Evolutionary conservation across 2,329 filamentous ascomycete genomes (phyloP), one percentile per base, ranked within the genome.

Genomic region (Epichloe aotearoae): DNA sequence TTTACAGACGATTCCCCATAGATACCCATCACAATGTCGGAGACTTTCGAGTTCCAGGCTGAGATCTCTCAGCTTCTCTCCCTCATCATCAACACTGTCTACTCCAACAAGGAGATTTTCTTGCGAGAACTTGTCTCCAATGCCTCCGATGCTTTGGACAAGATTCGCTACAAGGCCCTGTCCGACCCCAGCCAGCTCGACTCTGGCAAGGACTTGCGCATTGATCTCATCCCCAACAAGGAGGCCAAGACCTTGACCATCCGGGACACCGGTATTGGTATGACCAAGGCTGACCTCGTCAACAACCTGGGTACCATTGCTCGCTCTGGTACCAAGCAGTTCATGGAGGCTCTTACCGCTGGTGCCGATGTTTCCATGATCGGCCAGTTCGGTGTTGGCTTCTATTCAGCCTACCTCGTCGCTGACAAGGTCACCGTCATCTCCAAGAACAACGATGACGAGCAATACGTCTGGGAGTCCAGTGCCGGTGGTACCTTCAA

Each of bases 91-190:
- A 98, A 98, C 87, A 97, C 93, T 61, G 93, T 98, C 78, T 98
- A 97, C 82, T 96, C 90, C 64, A 98, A 98, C 86, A 98, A 98
- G 82, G 93, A 97, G 77, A 97, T 98, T 71, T 98, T 98, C 84
- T 77, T 98, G 66, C 80, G 93, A 85, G 93, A 98, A 77, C 71
- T 98, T 64, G 88, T 98, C 68, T 97, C 93, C 76, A 98, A 98
- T 77, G 85, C 86, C 69, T 97, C 91, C 66, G 93, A 98, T 85
- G 93, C 93, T 55, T 82, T 98, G 64, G 93, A 98, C 86, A 98
- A 98, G 86, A 95, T 98, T 73, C 86, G 93, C 72, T 98, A 98
- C 82, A 88, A 96, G 81, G 82, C 93, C 61, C 82, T 98, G 64
- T 95, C 91, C 66, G 93, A 98, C 73, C 87, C 91, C 63, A 88